A percentile compares a stretch with the other conserved stretches of the same genome.
phyloP scores from a whole-genome alignment of 2,329 filamentous ascomycete genomes.

The Fusarium sp. region DNA sequence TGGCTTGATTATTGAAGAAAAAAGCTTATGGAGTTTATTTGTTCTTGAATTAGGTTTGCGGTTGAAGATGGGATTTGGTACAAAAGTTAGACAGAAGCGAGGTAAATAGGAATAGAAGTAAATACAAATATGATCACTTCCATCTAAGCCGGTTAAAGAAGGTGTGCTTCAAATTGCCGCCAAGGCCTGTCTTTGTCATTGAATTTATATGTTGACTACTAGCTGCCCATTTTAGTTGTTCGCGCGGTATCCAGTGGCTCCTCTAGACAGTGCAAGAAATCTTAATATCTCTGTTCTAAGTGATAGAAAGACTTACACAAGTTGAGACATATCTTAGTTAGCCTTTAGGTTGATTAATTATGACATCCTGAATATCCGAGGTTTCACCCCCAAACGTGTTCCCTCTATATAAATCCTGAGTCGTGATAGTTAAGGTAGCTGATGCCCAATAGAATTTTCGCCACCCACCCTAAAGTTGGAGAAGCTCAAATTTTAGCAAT shows the following conservation, averaged over 20 bases:
- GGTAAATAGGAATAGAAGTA: constrained; percentile 17
- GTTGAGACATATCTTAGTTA: not conserved
- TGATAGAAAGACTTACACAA: not conserved
- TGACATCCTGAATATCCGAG: not conserved
- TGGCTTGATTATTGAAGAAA: constrained; percentile 7
- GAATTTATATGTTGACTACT: not conserved
- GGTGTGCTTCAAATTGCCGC: not conserved
- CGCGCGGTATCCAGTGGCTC: not conserved
- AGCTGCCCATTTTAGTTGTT: not conserved
- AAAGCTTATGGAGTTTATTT: not conserved
- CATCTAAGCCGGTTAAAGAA: not conserved
- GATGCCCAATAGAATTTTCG: constrained; percentile 41
- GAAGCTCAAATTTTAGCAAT: constrained; percentile 39
- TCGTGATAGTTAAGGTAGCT: constrained; percentile 8
- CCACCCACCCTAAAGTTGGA: constrained; percentile 38
- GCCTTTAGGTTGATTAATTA: not conserved
- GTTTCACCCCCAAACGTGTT: not conserved
- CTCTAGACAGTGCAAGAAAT: not conserved
- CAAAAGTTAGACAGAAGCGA: not conserved
- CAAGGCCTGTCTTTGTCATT: not conserved
- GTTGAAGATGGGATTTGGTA: not conserved
- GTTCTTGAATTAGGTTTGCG: not conserved
- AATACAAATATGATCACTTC: not conserved
- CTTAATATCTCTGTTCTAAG: not conserved
- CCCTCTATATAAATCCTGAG: not conserved